These are phyloP conservation scores for Cladosporium sp. DNA, from an alignment of 2,329 filamentous ascomycete species.

Conservation along the genomic window DNA sequence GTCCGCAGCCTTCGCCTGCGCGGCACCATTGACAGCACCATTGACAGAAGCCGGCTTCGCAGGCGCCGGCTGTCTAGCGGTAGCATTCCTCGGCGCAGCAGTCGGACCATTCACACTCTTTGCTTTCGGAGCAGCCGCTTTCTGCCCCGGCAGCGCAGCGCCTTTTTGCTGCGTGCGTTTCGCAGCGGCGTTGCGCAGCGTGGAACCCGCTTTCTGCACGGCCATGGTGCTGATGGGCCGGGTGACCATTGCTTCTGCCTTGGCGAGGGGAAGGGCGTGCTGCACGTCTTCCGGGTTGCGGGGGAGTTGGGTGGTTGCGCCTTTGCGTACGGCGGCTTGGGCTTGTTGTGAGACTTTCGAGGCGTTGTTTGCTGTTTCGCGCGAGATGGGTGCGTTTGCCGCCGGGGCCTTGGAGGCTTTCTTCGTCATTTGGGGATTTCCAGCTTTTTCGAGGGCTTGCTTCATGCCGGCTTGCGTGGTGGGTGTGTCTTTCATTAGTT, in stretches of 20 bases:
- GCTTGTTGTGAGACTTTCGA: conserved; percentile 19
- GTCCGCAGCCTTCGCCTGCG: conserved; percentile 12
- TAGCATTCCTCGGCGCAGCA: conserved; percentile 6
- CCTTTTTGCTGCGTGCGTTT: conserved; percentile 24
- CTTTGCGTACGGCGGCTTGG: conserved; percentile 16
- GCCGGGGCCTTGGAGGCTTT: conserved; percentile 23
- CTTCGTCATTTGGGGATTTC: conserved; percentile 22
- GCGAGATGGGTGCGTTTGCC: conserved; percentile 19
- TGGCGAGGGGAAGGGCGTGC: conserved; percentile 29
- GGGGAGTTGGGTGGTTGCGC: conserved; percentile 9
- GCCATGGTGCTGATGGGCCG: conserved; percentile 32
- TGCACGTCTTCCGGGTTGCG: conserved; percentile 21
- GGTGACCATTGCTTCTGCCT: conserved; percentile 32
- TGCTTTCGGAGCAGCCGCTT: conserved; percentile 5
- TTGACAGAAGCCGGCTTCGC: conserved; percentile 12
- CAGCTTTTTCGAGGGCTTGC: conserved; percentile 21
- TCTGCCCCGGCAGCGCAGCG: conserved; percentile 23
- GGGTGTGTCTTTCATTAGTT: conserved; percentile 25
- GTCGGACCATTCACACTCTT: conserved; percentile 13
- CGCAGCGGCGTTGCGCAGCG: conserved; percentile 26
- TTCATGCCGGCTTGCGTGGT: conserved; percentile 29
- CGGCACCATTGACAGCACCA: background rate
- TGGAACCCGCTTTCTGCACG: conserved; percentile 27
- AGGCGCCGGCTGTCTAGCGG: conserved; percentile 9
- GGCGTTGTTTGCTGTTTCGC: conserved; percentile 22